phyloP scores from a whole-genome alignment of 2,329 filamentous ascomycete genomes.

The Beauveria sp. region DNA sequence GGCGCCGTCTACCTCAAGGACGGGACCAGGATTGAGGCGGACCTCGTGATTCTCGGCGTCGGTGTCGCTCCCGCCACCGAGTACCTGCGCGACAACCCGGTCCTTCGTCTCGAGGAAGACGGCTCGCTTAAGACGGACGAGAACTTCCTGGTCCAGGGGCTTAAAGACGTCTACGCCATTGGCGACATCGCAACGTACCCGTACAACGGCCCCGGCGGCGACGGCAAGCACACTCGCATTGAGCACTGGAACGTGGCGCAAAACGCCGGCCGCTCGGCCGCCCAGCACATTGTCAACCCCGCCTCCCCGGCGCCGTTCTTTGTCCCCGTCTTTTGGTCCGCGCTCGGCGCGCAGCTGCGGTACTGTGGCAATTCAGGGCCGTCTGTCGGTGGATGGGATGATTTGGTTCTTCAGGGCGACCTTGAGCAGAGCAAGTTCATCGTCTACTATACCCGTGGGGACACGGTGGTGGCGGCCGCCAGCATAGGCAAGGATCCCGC shows the following conservation, averaged over 20 bases:
- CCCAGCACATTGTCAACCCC: slow-evolving; percentile 65
- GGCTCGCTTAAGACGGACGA: slow-evolving; percentile 80
- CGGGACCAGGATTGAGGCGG: slow-evolving; percentile 74
- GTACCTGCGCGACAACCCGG: slow-evolving; percentile 66
- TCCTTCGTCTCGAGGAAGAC: slow-evolving; percentile 67
- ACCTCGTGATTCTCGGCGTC: slow-evolving; percentile 85
- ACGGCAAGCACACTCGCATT: slow-evolving; percentile 68
- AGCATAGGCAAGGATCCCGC: slow-evolving; percentile 86
- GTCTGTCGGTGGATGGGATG: slow-evolving; percentile 65
- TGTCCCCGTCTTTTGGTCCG: slow-evolving; percentile 96
- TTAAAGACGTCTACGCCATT: slow-evolving; percentile 82
- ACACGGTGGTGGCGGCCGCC: slow-evolving; percentile 81
- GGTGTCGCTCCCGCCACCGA: slow-evolving; percentile 81
- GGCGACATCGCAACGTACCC: slow-evolving; percentile 94
- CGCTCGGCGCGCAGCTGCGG: slow-evolving; percentile 76
- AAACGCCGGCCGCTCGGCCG: slow-evolving; percentile 77
- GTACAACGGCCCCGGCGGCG: slow-evolving; percentile 81
- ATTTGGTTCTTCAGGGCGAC: slow-evolving; percentile 71
- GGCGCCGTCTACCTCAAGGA: slow-evolving; percentile 79
- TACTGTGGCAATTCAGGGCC: slow-evolving; percentile 78
- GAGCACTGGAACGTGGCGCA: slow-evolving; percentile 99
- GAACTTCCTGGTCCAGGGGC: slow-evolving; percentile 65
- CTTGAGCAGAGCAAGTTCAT: slow-evolving; percentile 73
- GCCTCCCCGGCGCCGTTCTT: slow-evolving; percentile 59
- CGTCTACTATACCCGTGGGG: slow-evolving; percentile 81